A percentile compares a stretch with the other conserved stretches of the same genome.
Evolutionary conservation across 345 rosid species (phyloP).

Genomic region (Ailanthus altissimus): DNA sequence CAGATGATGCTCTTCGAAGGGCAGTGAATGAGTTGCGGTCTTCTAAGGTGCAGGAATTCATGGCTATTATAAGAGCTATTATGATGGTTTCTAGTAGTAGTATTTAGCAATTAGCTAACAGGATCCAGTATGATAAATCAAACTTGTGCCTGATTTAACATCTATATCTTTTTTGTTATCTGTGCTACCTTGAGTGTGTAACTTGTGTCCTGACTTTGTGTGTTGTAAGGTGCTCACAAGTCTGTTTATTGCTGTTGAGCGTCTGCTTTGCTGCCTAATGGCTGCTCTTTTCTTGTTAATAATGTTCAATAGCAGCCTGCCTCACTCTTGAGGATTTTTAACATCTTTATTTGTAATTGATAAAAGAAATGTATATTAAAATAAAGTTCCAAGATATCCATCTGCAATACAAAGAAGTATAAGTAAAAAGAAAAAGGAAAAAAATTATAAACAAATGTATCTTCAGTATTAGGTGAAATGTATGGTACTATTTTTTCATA

Average conservation of each 20-base stretch:
- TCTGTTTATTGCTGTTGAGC: neutral
- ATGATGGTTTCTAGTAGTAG: neutral
- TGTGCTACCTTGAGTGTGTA: neutral
- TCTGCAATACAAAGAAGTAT: neutral
- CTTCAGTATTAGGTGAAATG: neutral
- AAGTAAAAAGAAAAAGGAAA: neutral
- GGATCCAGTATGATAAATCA: neutral
- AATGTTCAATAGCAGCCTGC: conserved; percentile 6
- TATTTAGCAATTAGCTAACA: neutral
- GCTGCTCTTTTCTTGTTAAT: neutral
- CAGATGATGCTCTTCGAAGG: conserved; percentile 79
- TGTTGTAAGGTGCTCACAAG: neutral
- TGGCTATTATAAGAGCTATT: conserved; percentile 1
- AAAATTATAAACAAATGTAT: neutral
- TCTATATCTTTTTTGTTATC: neutral
- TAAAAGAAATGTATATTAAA: neutral
- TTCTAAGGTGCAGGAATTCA: conserved; percentile 52
- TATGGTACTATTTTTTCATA: neutral
- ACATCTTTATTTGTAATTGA: neutral
- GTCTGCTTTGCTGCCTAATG: neutral
- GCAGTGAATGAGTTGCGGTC: conserved; percentile 77
- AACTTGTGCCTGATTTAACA: neutral
- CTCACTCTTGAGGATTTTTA: too few species aligned
- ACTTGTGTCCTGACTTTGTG: neutral
- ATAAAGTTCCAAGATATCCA: neutral